Evolutionary conservation across 2,329 filamentous ascomycete species (phyloP).

Genomic region (Aspergillus quadrilineatus): DNA sequence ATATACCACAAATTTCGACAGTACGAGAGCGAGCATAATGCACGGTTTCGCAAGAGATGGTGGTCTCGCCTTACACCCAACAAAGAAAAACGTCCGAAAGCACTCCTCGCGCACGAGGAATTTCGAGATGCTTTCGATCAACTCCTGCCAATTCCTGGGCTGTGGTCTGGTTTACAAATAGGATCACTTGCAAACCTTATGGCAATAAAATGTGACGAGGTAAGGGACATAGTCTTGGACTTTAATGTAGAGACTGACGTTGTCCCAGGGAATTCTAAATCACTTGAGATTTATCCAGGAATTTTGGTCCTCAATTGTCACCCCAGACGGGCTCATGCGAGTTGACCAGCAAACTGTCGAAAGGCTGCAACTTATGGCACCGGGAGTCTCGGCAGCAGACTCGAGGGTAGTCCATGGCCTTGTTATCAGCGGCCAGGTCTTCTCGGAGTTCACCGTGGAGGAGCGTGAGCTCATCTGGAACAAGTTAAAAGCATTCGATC

Average conservation of each 20-base stretch:
- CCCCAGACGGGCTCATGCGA: conserved; percentile 17
- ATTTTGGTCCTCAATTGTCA: conserved; percentile 21
- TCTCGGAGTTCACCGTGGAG: conserved; percentile 17
- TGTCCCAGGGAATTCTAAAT: conserved; percentile 21
- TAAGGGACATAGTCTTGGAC: not conserved
- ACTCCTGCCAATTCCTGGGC: conserved; percentile 29
- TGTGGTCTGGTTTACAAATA: conserved; percentile 17
- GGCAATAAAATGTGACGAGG: conserved; percentile 17
- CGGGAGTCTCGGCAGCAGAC: conserved; percentile 15
- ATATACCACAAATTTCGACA: conserved; percentile 26
- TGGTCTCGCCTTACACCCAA: conserved; percentile 19
- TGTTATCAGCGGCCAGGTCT: conserved; percentile 20
- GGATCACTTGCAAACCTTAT: conserved; percentile 19
- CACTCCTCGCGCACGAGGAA: conserved; percentile 16
- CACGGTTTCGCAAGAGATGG: conserved; percentile 19
- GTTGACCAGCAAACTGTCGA: conserved; percentile 23
- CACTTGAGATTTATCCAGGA: conserved; percentile 19
- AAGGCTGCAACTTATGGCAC: conserved; percentile 20
- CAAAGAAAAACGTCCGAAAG: conserved; percentile 18
- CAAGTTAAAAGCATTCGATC: not conserved
- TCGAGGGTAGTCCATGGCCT: conserved; percentile 14
- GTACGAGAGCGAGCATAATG: conserved; percentile 23
- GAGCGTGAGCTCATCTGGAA: conserved; percentile 12
- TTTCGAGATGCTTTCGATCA: conserved; percentile 33
- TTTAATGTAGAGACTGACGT: not conserved